Evolutionary conservation across 1,139 yeast genomes (phyloP).

Genomic region (Scheffersomyces illinoinensis): DNA sequence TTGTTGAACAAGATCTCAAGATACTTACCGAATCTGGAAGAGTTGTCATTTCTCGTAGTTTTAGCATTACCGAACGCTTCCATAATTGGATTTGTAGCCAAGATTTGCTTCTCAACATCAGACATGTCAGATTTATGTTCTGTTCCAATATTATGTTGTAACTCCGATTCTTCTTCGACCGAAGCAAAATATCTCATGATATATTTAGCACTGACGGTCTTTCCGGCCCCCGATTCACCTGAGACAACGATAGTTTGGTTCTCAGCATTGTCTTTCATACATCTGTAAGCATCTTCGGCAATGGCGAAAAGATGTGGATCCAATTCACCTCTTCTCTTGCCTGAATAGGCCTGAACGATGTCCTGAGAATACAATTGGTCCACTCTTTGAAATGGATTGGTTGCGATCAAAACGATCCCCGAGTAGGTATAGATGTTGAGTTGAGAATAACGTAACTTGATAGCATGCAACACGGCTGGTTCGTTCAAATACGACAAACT

Average conservation of each 20-base stretch:
- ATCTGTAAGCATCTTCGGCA: slow-evolving; percentile 97
- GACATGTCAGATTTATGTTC: slow-evolving; percentile 72
- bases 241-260: slow-evolving; percentile 96
- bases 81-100: slow-evolving; percentile 98
- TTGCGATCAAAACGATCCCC: slow-evolving; percentile 94
- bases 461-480: slow-evolving; percentile 95
- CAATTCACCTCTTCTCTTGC: slow-evolving; percentile 86
- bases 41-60: slow-evolving; percentile 95
- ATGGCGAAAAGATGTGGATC: slow-evolving; percentile 98
- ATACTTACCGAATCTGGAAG: slow-evolving; percentile 96
- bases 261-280: slow-evolving; percentile 81
- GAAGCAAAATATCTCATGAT: slow-evolving; percentile 98
- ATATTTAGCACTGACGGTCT: slow-evolving; percentile 94
- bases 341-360: slow-evolving; percentile 91
- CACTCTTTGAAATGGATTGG: slow-evolving; percentile 91
- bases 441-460: slow-evolving; percentile 84
- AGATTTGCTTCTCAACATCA: slow-evolving; percentile 88
- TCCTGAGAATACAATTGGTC: slow-evolving; percentile 91
- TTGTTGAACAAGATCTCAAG: slow-evolving; percentile 84
- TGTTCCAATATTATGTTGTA: slow-evolving; percentile 34
- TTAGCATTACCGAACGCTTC: slow-evolving; percentile 99
- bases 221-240: slow-evolving; percentile 99
- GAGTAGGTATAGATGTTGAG: slow-evolving; percentile 92
- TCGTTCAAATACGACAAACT: slow-evolving; percentile 90
- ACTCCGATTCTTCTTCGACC: slow-evolving; percentile 66